Conservation (phyloP, 768 basidiomycete genomes). For the Multifurca ochricompacta region DNA sequence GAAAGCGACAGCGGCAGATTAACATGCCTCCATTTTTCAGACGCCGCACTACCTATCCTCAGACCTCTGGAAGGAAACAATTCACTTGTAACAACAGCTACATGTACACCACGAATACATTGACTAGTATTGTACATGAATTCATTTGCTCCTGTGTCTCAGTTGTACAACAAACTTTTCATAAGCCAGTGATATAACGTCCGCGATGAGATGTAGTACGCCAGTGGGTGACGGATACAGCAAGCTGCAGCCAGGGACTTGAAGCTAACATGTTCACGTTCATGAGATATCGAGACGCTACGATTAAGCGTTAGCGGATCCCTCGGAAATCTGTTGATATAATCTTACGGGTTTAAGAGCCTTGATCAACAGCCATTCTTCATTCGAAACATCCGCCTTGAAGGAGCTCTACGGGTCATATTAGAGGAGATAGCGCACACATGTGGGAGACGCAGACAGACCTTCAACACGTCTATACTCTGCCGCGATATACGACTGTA, state of each 20-base stretch:
- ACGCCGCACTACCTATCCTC: too few species aligned
- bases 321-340: not conserved
- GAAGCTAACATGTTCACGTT: conserved; percentile 17
- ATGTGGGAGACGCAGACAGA: conserved; percentile 25
- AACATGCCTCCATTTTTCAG: too few species aligned
- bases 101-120: conserved; percentile 8
- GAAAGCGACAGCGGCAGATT: too few species aligned
- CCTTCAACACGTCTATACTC: conserved; percentile 95
- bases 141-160: not conserved
- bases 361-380: conserved; percentile 92
- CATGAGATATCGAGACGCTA: conserved; percentile 36
- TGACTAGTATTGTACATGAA: conserved; percentile 3
- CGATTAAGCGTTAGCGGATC: not conserved
- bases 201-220: not conserved
- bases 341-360: conserved; percentile 66
- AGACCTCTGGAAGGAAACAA: too few species aligned
- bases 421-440: conserved; percentile 11
- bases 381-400: conserved; percentile 79
- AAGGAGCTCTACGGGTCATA: conserved; percentile 55
- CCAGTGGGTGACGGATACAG: not conserved
- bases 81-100: conserved; percentile 3
- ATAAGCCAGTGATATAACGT: not conserved
- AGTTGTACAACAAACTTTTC: not conserved
- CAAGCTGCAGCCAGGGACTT: not conserved
- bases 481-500: conserved; percentile 84